Percentiles rank a stretch among this genome's conserved stretches.
Evolutionary conservation across 352 stramenopile species (phyloP).

Genomic region (Globisporangium cylindrosporum): DNA sequence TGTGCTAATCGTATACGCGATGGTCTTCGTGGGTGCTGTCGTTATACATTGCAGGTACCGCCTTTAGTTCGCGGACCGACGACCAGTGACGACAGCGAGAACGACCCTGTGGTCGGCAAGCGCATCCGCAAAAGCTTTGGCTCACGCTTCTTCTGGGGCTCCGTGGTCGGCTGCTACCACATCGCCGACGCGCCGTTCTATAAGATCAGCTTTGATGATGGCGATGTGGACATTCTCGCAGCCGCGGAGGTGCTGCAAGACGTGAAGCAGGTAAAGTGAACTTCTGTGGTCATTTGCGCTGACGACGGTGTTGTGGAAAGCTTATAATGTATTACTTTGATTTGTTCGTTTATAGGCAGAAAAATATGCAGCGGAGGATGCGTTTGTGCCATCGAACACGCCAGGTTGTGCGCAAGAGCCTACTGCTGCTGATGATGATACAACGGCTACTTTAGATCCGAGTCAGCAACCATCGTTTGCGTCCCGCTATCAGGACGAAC

Average conservation of each 20-base stretch:
- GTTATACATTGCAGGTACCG: neutral
- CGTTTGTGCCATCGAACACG: neutral
- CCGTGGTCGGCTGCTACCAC: conserved; percentile 53
- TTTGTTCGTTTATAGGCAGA: conserved; percentile 16
- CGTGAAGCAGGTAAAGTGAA: conserved; percentile 26
- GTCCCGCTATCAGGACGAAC: conserved; percentile 24
- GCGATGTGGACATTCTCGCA: conserved; percentile 73
- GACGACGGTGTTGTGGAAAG: neutral
- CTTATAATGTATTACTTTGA: neutral
- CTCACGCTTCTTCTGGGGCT: conserved; percentile 58
- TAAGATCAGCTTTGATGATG: conserved; percentile 81
- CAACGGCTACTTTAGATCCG: neutral
- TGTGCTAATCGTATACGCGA: neutral
- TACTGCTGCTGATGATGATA: neutral
- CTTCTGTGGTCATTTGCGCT: neutral
- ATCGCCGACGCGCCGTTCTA: conserved; percentile 56
- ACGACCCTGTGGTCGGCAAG: conserved; percentile 26
- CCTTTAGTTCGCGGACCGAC: neutral
- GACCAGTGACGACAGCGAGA: neutral
- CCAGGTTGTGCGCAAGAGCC: neutral
- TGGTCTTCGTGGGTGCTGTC: neutral
- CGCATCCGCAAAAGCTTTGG: conserved; percentile 74
- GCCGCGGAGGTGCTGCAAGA: conserved; percentile 50
- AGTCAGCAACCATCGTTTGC: neutral
- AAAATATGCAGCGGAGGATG: conserved; percentile 26